These are phyloP conservation scores for Xerocomus amazonicus DNA, from an alignment of 1,284 basidiomycete species.

Conservation along the genomic window DNA sequence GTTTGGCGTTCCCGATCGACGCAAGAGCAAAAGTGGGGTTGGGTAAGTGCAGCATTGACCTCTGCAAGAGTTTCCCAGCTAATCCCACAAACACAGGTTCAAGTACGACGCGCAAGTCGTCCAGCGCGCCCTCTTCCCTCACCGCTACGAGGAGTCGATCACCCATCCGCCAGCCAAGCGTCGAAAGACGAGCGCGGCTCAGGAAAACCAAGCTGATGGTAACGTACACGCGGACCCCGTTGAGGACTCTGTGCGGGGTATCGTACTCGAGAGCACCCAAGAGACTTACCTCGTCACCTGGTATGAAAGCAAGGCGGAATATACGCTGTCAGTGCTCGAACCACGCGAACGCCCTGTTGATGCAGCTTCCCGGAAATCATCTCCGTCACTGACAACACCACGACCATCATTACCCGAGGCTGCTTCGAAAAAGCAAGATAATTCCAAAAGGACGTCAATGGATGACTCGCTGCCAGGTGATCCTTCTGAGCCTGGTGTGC, in stretches of 20 bases:
- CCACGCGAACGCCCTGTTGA: not conserved
- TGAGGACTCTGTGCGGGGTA: slow-evolving; percentile 13
- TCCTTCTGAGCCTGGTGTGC: not conserved
- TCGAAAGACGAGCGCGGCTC: slow-evolving; percentile 16
- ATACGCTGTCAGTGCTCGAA: slow-evolving; percentile 19
- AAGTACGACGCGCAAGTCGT: slow-evolving; percentile 54
- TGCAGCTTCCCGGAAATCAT: not conserved
- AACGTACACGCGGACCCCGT: slow-evolving; percentile 10
- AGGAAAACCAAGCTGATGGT: slow-evolving; percentile 9
- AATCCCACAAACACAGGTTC: slow-evolving; percentile 41
- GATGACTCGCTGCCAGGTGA: slow-evolving; percentile 2
- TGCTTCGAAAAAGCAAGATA: slow-evolving; percentile 6
- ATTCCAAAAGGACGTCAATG: not conserved
- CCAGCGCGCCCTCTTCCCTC: slow-evolving; percentile 44
- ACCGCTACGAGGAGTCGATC: slow-evolving; percentile 12
- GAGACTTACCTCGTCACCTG: slow-evolving; percentile 23
- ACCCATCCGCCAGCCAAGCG: slow-evolving; percentile 21
- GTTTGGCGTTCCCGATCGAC: slow-evolving; percentile 40
- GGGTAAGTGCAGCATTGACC: slow-evolving; percentile 38
- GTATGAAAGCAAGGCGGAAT: slow-evolving; percentile 11
- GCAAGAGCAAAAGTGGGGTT: slow-evolving; percentile 39
- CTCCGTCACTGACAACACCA: not conserved
- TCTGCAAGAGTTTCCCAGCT: not conserved
- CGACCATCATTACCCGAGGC: not conserved
- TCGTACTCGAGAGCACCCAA: slow-evolving; percentile 24